phyloP scores from a whole-genome alignment of 2,329 filamentous ascomycete genomes.

The Teratosphaeriaceae sp. region DNA sequence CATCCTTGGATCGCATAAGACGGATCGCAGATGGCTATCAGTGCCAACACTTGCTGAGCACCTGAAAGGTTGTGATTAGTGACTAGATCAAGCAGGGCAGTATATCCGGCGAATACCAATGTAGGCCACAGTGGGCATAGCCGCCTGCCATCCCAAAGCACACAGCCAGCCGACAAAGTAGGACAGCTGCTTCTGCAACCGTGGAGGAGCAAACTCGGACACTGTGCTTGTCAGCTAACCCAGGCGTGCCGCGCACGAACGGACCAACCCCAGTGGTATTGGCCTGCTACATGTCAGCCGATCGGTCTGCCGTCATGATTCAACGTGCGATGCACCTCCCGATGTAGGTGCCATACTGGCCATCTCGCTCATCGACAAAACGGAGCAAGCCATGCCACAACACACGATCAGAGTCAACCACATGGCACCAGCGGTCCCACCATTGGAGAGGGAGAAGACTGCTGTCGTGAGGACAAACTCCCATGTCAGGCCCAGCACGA shows the following conservation, averaged over 20 bases:
- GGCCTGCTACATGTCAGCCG: background rate
- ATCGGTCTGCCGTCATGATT: constrained; percentile 44
- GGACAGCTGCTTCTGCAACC: constrained; percentile 51
- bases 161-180: constrained; percentile 43
- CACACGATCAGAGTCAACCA: constrained; percentile 34
- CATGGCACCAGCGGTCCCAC: constrained; percentile 48
- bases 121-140: constrained; percentile 22
- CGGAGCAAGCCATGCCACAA: constrained; percentile 14
- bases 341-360: constrained; percentile 50
- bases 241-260: too few relatives aligned
- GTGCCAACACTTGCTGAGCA: constrained; percentile 22
- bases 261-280: too few relatives aligned
- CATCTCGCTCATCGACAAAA: constrained; percentile 35
- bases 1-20: constrained; percentile 18
- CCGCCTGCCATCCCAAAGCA: constrained; percentile 26
- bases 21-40: constrained; percentile 20
- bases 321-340: constrained; percentile 40
- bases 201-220: constrained; percentile 40
- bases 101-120: constrained; percentile 33
- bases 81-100: too few relatives aligned
- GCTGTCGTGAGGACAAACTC: constrained; percentile 12
- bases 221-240: constrained; percentile 52
- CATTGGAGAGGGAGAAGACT: constrained; percentile 33
- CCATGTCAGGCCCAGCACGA: constrained; percentile 22
- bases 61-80: too few relatives aligned